Percentiles rank a stretch among this genome's conserved stretches.
Evolutionary conservation across 306 rosid species (phyloP).

Genomic region (Cicer chorassanicum): DNA sequence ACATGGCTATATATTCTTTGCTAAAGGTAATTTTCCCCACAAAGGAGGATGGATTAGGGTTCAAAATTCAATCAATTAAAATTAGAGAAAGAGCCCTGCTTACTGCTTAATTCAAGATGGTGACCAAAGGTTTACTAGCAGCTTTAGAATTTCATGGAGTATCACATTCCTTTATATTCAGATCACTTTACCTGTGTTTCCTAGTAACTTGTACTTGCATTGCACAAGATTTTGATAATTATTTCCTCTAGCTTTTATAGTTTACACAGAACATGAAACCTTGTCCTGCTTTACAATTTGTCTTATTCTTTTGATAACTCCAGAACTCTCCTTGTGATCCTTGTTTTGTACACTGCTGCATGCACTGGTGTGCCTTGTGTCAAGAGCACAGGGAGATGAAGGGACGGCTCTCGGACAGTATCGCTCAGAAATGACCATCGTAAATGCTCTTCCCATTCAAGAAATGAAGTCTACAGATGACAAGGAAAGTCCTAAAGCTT

Average conservation of each 20-base stretch:
- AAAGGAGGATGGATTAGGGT: not conserved
- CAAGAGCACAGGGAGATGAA: conserved; percentile 97
- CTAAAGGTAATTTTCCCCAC: not conserved
- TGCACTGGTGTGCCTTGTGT: conserved; percentile 96
- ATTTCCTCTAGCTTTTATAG: conserved; percentile 22
- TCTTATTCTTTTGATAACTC: conserved; percentile 34
- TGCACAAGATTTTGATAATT: not conserved
- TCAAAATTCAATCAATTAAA: not conserved
- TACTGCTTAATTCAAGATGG: not conserved
- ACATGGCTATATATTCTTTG: not conserved
- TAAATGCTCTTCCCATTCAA: conserved; percentile 83
- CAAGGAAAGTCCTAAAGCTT: conserved; percentile 51
- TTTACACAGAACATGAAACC: conserved; percentile 16
- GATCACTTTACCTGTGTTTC: conserved; percentile 14
- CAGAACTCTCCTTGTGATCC: conserved; percentile 92
- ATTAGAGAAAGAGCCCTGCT: not conserved
- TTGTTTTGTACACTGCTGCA: conserved; percentile 92
- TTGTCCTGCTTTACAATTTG: conserved; percentile 13
- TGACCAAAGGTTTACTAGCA: conserved; percentile 1
- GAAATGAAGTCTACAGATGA: conserved; percentile 71
- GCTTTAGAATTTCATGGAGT: not conserved
- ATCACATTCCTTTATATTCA: not conserved
- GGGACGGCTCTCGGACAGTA: conserved; percentile 69
- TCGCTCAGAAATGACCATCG: conserved; percentile 65
- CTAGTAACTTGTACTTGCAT: conserved; percentile 22